Percentiles rank a stretch among this genome's conserved stretches.
Conservation (phyloP, 2,329 filamentous ascomycete genomes). For the Cadophora sp. region DNA sequence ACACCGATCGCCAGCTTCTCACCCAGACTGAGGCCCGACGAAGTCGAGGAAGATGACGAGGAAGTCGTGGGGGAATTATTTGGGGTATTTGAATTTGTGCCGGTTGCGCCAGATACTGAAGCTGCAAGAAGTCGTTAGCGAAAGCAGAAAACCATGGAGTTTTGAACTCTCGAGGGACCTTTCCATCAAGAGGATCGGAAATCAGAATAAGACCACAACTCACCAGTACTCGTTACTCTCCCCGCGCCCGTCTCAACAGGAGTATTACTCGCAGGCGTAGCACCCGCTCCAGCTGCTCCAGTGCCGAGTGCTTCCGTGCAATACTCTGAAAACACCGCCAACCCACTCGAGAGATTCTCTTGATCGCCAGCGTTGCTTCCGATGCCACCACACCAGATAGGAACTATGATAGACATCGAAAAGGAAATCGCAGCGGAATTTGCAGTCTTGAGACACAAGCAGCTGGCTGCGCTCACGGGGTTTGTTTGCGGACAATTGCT, state of each 20-base stretch:
- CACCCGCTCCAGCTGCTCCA: background rate
- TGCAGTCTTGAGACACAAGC: constrained; percentile 10
- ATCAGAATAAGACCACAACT: background rate
- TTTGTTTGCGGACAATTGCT: constrained; percentile 18
- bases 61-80: constrained; percentile 2
- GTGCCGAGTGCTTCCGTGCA: background rate
- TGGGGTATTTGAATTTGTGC: background rate
- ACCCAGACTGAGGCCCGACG: background rate
- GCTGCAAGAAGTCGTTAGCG: background rate
- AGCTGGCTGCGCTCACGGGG: constrained; percentile 13
- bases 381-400: constrained; percentile 3
- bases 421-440: background rate
- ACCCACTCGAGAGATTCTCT: constrained; percentile 12
- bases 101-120: background rate
- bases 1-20: constrained; percentile 15
- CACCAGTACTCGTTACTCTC: background rate
- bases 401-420: constrained; percentile 4
- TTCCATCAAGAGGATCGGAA: too few species aligned
- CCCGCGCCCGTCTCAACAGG: background rate
- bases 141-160: too few species aligned
- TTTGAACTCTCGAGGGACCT: too few species aligned
- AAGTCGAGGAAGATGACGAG: constrained; percentile 4
- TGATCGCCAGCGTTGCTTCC: background rate
- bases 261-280: background rate
- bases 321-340: constrained; percentile 17